A percentile compares a stretch with the other conserved stretches of the same genome.
Conservation (phyloP, 257 asterid species). For the Capsicum pubescens region DNA sequence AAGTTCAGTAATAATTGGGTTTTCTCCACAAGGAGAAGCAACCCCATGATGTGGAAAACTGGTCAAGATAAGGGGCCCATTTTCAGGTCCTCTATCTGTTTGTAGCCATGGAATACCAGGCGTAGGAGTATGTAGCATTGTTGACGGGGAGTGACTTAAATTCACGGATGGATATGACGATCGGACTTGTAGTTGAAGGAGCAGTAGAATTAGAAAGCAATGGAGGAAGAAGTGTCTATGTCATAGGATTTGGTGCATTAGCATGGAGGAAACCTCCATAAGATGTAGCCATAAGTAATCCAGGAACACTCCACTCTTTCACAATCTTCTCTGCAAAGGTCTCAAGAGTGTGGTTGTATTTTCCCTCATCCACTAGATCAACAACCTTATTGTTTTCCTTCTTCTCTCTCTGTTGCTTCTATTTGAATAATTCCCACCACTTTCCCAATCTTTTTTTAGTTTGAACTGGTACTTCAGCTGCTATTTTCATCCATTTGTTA, state of each 20-base stretch:
- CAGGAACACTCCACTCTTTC: slow-evolving; percentile 39
- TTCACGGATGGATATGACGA: slow-evolving; percentile 58
- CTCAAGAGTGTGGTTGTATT: slow-evolving; percentile 60
- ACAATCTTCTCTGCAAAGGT: slow-evolving; percentile 69
- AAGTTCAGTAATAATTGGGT: slow-evolving; percentile 54
- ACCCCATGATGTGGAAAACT: slow-evolving; percentile 43
- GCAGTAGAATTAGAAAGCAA: slow-evolving; percentile 72
- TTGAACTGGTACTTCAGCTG: slow-evolving; percentile 69
- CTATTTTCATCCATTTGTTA: slow-evolving; percentile 25
- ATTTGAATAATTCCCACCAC: slow-evolving; percentile 71
- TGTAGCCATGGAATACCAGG: slow-evolving; percentile 66
- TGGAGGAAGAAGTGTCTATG: slow-evolving; percentile 61
- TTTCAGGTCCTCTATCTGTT: slow-evolving; percentile 35
- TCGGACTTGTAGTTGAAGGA: slow-evolving; percentile 38
- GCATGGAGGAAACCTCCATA: slow-evolving; percentile 53
- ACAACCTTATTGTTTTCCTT: slow-evolving; percentile 42
- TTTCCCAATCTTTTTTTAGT: slow-evolving; percentile 69
- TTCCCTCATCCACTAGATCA: slow-evolving; percentile 58
- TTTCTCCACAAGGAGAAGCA: slow-evolving; percentile 44
- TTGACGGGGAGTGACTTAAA: slow-evolving; percentile 64
- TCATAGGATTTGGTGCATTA: slow-evolving; percentile 43
- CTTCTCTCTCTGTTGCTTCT: slow-evolving; percentile 57
- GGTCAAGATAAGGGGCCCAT: slow-evolving; percentile 25
- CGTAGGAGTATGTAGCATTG: slow-evolving; percentile 42
- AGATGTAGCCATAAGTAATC: slow-evolving; percentile 58